Base-by-base conservation (phyloP, 805 yeast species). In the Nadsonia fulvescens region DNA sequence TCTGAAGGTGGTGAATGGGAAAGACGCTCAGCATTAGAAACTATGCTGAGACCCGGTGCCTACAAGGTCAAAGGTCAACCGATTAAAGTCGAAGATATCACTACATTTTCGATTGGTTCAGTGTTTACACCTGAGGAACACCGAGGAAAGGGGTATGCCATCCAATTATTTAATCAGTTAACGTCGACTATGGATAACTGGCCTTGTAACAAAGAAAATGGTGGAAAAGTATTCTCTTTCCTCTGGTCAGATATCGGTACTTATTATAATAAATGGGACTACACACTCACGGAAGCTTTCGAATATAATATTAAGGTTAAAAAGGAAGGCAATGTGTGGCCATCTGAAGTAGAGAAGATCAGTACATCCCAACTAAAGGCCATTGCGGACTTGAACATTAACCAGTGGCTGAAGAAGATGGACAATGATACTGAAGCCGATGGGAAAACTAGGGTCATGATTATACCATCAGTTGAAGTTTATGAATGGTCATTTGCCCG, bases 191-290 rank as follows among this genome's bases (percentile, higher is more conserved):
- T 43, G 4, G 30, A 30, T 8, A 24, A 29, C 13, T 22, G 31
- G 21, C 36, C 66, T 7, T 18, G 32, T 23, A 22, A 14, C 12
- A 25, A 22, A 6, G 35, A 30, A 6, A 38, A 35, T 19, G 18
- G 30, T 17, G 35, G 40, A 6, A 41, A 49, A 12, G 32, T 45
- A 12, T 43, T 60, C 9, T 45, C 58, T 18, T 53, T 55, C 20
- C 56, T 79, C 27, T 78, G 77, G 57, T 72, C 86, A 34, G 89
- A 72, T 25, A 66, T 76, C 12, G 86, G 76, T 9, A 61, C 57
- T 16, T 77, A 61, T 37, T 81, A 81, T 45, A 51, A 56, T 18
- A 52, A 56, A 34, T 66, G 72, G 35, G 92, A 83, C 5, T 50
- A 38, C 36, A 24, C 34, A 18, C 18, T 22, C 14, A 32, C 38